Base-by-base conservation (phyloP, 1,284 basidiomycete species). In the Bondarzewia mesenterica region DNA sequence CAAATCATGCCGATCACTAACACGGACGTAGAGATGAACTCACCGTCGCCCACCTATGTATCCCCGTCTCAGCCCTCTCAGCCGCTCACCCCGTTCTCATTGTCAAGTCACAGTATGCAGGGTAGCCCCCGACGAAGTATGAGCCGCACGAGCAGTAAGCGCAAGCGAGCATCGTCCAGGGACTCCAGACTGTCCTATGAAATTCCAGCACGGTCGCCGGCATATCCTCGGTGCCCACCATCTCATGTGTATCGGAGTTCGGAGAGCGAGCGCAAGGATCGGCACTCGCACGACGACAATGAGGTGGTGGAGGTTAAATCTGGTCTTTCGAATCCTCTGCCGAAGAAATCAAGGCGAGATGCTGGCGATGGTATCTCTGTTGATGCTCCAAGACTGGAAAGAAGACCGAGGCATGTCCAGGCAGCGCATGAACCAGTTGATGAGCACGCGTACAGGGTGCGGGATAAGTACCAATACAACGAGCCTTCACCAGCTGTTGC, bases 91-190 rank as follows among this genome's bases (percentile, higher is more conserved):
- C 48, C 43, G 21, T 49, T 25, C 35, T 44, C 42, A 7, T 16
- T 21, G 25, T 20, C 42, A 23, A 23, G 36, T 16, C 20, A 22
- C 23, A 43, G 42, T 18, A 27, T 29, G 26, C 10, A 3, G 26
- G 26, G 27, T 14, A 39, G 40, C 15, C 42, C 21, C 15, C 20
- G 29, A 45, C 42, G 18, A n/a, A 35, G 35, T 15, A 18, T 15
- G 6, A 39, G 43, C 25, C 39, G 20, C 23, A 14, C 38, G 29
- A 32, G 29, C 7, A 53, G 35, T 29, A 53, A 53, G 38, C 52
- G 52, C 42, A 53, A 53, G 38, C 51, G 52, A 4, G 29, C 29
- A 7, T 32, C 29, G 10, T 32, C 5, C 29, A 32, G 26, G 45
- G 35, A 26, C 25, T 20, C 8, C n/a, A 42, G 37, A 16, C 47